phyloP scores from a whole-genome alignment of 805 yeast species.

The Yarrowia porcina region DNA sequence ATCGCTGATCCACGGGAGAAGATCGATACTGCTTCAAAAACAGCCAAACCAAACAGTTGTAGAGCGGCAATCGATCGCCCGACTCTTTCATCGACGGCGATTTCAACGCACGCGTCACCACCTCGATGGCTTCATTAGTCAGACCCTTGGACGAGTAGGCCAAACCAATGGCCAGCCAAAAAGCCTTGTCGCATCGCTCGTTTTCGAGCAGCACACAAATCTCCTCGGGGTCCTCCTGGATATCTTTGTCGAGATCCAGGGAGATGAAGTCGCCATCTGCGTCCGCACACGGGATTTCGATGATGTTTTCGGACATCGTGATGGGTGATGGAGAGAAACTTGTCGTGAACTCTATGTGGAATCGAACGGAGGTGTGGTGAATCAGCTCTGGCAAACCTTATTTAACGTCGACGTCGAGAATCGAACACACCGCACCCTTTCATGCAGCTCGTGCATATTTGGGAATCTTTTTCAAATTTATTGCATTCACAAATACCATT shows the following conservation, averaged over 20 bases:
- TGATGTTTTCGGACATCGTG: constrained; percentile 34
- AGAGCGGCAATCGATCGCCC: constrained; percentile 51
- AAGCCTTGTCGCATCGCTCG: constrained; percentile 70
- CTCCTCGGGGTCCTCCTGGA: constrained; percentile 88
- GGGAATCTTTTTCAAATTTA: too few relatives aligned
- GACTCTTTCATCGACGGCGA: constrained; percentile 33
- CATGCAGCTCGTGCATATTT: too few relatives aligned
- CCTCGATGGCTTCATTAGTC: constrained; percentile 58
- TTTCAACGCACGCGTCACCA: constrained; percentile 58
- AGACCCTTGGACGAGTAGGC: constrained; percentile 69
- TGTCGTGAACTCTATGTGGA: too few relatives aligned
- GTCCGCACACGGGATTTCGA: constrained; percentile 68
- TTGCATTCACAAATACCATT: too few relatives aligned
- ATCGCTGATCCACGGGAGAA: constrained; percentile 32
- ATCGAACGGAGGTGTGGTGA: too few relatives aligned
- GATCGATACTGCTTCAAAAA: constrained; percentile 38
- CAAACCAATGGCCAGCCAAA: constrained; percentile 80
- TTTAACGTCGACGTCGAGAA: background rate
- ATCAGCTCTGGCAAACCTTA: too few relatives aligned
- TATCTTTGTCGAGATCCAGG: constrained; percentile 72
- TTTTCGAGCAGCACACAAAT: constrained; percentile 72
- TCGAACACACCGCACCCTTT: too few relatives aligned
- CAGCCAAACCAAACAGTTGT: constrained; percentile 72
- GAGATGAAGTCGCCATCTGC: constrained; percentile 77
- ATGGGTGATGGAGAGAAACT: background rate